Evolutionary conservation across 1,284 basidiomycete species (phyloP).

Genomic region (Heterobasidion occidentale): DNA sequence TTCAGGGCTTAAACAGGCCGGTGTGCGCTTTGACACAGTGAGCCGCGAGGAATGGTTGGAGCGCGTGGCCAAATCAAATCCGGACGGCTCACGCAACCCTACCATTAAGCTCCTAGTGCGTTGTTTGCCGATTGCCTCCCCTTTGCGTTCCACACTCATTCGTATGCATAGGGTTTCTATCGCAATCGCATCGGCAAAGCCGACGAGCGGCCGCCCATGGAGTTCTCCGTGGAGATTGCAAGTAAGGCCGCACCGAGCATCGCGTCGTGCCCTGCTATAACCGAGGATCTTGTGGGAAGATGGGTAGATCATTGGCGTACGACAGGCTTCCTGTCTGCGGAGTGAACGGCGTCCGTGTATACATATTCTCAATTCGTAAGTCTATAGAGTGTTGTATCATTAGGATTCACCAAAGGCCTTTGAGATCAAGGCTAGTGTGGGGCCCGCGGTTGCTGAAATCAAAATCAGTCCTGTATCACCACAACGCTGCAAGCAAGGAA

Average conservation of each 20-base stretch:
- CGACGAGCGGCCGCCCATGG: background rate
- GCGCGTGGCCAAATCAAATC: conserved; percentile 20
- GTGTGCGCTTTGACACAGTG: conserved; percentile 37
- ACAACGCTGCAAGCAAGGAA: too few relatives aligned
- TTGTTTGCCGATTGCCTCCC: background rate
- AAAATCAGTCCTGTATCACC: too few relatives aligned
- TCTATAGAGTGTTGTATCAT: too few relatives aligned
- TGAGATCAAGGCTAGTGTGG: too few relatives aligned
- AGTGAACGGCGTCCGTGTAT: too few relatives aligned
- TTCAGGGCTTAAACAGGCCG: conserved; percentile 24
- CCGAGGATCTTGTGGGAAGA: background rate
- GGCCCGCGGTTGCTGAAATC: too few relatives aligned
- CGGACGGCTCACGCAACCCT: background rate
- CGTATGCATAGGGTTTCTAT: background rate
- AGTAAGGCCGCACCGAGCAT: background rate
- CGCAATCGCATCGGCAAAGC: background rate
- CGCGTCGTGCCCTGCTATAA: background rate
- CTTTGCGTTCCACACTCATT: background rate
- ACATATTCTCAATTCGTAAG: too few relatives aligned
- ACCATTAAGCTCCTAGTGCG: background rate
- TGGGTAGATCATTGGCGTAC: background rate
- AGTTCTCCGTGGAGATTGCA: background rate
- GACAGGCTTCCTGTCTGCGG: background rate
- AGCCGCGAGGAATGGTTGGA: conserved; percentile 39
- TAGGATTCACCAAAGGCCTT: too few relatives aligned